phyloP scores from a whole-genome alignment of 495 filamentous ascomycete species.

The Daldinia grandis region DNA sequence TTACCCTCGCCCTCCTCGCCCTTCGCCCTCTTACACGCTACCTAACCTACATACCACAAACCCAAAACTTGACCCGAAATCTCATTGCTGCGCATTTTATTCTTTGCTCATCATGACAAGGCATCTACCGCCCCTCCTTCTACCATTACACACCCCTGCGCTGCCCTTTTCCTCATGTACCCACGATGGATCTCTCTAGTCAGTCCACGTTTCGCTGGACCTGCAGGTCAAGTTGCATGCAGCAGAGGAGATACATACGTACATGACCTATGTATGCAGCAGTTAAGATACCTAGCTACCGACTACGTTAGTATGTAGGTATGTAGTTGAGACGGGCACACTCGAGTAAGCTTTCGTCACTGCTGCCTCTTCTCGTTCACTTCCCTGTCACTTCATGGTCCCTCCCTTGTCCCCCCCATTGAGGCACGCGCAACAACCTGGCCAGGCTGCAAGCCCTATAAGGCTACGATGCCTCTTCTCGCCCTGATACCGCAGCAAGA shows the following conservation, averaged over 20 bases:
- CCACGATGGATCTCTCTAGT: conserved; percentile 32
- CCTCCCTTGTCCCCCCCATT: conserved; percentile 29
- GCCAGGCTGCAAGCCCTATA: conserved; percentile 49
- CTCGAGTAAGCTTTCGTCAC: conserved; percentile 39
- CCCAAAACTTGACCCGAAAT: conserved; percentile 20
- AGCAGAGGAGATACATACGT: conserved; percentile 2
- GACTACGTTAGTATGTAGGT: conserved; percentile 3
- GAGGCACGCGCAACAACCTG: conserved; percentile 34
- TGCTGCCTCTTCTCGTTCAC: conserved; percentile 41
- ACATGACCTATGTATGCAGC: no score
- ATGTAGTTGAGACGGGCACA: conserved; percentile 31
- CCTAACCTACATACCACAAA: conserved; percentile 22
- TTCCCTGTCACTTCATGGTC: conserved; percentile 35
- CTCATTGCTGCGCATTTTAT: conserved; percentile 39
- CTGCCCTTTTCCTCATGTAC: conserved; percentile 39
- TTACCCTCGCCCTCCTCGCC: conserved; percentile 16
- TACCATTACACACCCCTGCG: conserved; percentile 31
- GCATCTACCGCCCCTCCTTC: conserved; percentile 38
- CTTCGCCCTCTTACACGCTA: conserved; percentile 35
- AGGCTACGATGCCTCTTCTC: conserved; percentile 50
- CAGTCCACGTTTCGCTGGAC: conserved; percentile 38
- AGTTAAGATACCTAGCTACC: neutral
- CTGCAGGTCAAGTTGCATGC: conserved; percentile 42
- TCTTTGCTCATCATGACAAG: conserved; percentile 45
- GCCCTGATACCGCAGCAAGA: conserved; percentile 34